Conservation (phyloP, 306 rosid species). For the Vigna trinervia region DNA sequence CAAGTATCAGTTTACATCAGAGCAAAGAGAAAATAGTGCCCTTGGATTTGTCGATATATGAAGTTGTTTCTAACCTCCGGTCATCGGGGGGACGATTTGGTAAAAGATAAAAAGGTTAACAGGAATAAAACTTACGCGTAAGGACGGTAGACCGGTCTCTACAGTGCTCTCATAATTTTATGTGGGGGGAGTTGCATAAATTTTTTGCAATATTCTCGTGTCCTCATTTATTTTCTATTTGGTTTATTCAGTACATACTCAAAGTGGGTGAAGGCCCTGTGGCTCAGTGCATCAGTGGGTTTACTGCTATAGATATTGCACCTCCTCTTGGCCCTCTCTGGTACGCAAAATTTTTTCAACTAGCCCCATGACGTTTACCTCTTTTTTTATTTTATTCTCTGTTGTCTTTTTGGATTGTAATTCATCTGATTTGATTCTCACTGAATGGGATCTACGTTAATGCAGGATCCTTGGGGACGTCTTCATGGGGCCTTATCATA, state of each 20-base stretch:
- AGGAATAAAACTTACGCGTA: not conserved
- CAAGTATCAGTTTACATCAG: not conserved
- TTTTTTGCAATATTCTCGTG: constrained; percentile 11
- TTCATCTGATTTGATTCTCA: constrained; percentile 37
- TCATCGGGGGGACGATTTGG: not conserved
- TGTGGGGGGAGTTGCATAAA: constrained; percentile 1
- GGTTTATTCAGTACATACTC: constrained; percentile 75
- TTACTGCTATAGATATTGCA: constrained; percentile 73
- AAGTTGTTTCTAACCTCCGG: not conserved
- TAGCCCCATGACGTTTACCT: not conserved
- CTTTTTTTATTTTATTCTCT: not conserved
- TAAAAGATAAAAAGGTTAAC: not conserved
- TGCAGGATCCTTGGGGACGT: constrained; percentile 91
- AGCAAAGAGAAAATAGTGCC: not conserved
- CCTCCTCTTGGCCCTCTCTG: constrained; percentile 96
- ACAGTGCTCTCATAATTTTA: not conserved
- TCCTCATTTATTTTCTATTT: constrained; percentile 35
- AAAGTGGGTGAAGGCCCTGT: constrained; percentile 76
- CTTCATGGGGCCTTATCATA: constrained; percentile 95
- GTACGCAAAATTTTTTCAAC: constrained; percentile 48
- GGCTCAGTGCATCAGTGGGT: constrained; percentile 97
- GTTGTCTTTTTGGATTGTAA: not conserved
- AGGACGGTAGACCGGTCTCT: not conserved
- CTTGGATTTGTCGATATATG: not conserved
- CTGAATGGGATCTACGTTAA: constrained; percentile 9